Evolutionary conservation across 306 rosid species (phyloP), one percentile per base, ranked within the genome.

Genomic region (cucumber (Cucumis sativus)): DNA sequence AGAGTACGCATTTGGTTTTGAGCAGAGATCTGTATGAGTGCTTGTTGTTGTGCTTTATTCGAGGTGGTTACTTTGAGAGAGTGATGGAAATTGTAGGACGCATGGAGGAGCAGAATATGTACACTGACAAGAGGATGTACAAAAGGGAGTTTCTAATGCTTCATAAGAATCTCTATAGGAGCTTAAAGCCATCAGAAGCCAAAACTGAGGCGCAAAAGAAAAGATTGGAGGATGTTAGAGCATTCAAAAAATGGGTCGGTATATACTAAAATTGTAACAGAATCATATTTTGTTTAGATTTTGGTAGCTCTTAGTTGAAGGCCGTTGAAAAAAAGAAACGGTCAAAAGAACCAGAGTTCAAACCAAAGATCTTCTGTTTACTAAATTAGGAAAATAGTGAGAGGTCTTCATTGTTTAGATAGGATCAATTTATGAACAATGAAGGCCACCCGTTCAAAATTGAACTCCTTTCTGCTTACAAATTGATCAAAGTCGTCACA

Each of bases 11-110:
- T 82, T 80, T 85, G 40, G 78, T 55, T 35, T 80, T 77, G 28
- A 84, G 83, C 78, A 81, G 89, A 79, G 97, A 95, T 85, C 77
- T 92, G 5, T 92, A 66, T 12, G 97, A 95, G 87, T 85, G 80
- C 79, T 82, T 95, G 79, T 78, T 92, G 61, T 79, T 92, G 77
- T 80, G 83, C 80, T 95, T 92, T 77, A 83, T 92, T 80, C 86
- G 13, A 75, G 97, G 97, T 56, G 97, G 97, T 82, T 92, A 92
- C 82, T 95, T 95, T 82, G 98, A 95, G 89, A 90, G 96, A 86
- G 92, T 86, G 80, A 88, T 89, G 97, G 98, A 95, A 88, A 88
- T 92, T 74, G 74, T 79, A 79, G 85, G 82, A 37, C 68, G 84
- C 71, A 92, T 92, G 97, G 87, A 73, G 84, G 81, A 85, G 76